These are phyloP conservation scores for Candida sithepensis DNA, from an alignment of 805 yeast species.

Conservation along the genomic window DNA sequence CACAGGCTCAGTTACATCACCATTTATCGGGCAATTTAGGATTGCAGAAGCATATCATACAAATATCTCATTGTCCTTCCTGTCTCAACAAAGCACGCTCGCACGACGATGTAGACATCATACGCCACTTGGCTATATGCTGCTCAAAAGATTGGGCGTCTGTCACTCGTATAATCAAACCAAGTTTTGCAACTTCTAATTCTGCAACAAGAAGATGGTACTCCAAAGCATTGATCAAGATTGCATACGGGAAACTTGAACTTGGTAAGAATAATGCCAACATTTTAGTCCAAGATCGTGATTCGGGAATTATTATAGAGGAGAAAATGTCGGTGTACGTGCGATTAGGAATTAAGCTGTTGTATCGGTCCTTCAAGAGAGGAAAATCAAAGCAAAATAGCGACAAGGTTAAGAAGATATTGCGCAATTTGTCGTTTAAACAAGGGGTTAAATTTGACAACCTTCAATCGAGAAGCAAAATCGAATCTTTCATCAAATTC, in stretches of 20 bases:
- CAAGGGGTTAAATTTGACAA: slow-evolving; percentile 85
- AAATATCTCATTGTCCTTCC: slow-evolving; percentile 72
- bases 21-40: neutral
- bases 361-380: slow-evolving; percentile 70
- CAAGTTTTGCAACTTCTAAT: slow-evolving; percentile 71
- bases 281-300: slow-evolving; percentile 88
- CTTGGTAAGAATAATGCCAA: slow-evolving; percentile 91
- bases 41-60: slow-evolving; percentile 40
- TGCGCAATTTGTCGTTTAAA: slow-evolving; percentile 64
- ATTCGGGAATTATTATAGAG: slow-evolving; percentile 84
- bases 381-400: slow-evolving; percentile 31
- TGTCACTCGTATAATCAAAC: slow-evolving; percentile 58
- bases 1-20: slow-evolving; percentile 6
- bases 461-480: slow-evolving; percentile 61
- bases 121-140: slow-evolving; percentile 88
- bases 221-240: slow-evolving; percentile 71
- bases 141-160: slow-evolving; percentile 73
- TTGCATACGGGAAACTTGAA: slow-evolving; percentile 84
- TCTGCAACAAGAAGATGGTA: slow-evolving; percentile 90
- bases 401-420: slow-evolving; percentile 53
- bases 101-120: slow-evolving; percentile 59
- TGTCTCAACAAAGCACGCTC: slow-evolving; percentile 61
- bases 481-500: slow-evolving; percentile 74
- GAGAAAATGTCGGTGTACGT: slow-evolving; percentile 91
- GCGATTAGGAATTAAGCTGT: slow-evolving; percentile 77